Conservation (phyloP, 1,139 yeast genomes). For the Blastobotrys aristatus region DNA sequence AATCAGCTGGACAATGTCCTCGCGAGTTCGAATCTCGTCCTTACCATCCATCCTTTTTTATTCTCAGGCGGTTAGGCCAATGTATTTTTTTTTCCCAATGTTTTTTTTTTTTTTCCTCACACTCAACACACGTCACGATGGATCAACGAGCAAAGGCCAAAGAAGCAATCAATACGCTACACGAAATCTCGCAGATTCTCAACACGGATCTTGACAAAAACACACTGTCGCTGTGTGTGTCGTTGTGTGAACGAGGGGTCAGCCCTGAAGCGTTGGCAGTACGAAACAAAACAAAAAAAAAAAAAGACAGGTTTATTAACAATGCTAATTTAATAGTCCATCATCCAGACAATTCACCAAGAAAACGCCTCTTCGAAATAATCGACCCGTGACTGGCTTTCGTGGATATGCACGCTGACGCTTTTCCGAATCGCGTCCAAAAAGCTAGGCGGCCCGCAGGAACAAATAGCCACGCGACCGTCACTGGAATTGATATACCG, state of each 20-base stretch:
- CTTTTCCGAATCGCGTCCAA: slow-evolving; percentile 38
- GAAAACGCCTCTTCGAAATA: slow-evolving; percentile 38
- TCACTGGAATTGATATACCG: slow-evolving; percentile 35
- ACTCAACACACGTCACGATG: not conserved
- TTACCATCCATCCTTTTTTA: slow-evolving; percentile 1
- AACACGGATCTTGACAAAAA: slow-evolving; percentile 28
- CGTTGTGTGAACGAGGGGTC: slow-evolving; percentile 29
- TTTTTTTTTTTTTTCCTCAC: not conserved
- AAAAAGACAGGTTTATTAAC: not conserved
- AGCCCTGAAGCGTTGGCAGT: slow-evolving; percentile 29
- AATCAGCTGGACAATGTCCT: slow-evolving; percentile 10
- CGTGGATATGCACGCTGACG: slow-evolving; percentile 27
- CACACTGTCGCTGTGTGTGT: slow-evolving; percentile 25
- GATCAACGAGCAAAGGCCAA: slow-evolving; percentile 10
- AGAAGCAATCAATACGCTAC: slow-evolving; percentile 23
- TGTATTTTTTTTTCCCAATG: not conserved
- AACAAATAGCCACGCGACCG: slow-evolving; percentile 36
- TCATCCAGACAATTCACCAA: slow-evolving; percentile 24
- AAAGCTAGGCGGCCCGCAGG: slow-evolving; percentile 44
- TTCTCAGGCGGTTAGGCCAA: not conserved
- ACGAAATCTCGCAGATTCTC: slow-evolving; percentile 30
- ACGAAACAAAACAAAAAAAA: slow-evolving; percentile 12
- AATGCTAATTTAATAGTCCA: not conserved
- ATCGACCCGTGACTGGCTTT: slow-evolving; percentile 28
- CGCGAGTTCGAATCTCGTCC: slow-evolving; percentile 14